Conservation (phyloP, 23 red algal species). For the Cyanidiococcus yangmingshanensis region DNA sequence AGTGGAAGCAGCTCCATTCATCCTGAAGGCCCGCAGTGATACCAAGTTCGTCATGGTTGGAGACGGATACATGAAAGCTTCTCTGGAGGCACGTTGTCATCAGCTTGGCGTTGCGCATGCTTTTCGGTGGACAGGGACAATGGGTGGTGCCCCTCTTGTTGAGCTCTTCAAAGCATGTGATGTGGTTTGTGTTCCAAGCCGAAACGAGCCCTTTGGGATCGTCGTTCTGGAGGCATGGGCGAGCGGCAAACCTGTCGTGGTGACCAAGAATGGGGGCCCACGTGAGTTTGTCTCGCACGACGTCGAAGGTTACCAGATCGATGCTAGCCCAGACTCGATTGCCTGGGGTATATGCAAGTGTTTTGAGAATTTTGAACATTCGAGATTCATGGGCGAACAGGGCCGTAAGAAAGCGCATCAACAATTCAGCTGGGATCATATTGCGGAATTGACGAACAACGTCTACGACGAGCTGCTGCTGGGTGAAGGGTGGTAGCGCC, state of each 20-base stretch:
- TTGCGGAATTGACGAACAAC: slow-evolving; percentile 72
- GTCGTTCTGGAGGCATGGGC: slow-evolving; percentile 96
- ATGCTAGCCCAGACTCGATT: slow-evolving; percentile 52
- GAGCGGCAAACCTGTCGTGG: slow-evolving; percentile 92
- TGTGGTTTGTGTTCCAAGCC: slow-evolving; percentile 74
- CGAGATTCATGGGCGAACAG: slow-evolving; percentile 65
- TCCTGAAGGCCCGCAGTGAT: slow-evolving; percentile 60
- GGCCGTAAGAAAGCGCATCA: slow-evolving; percentile 69
- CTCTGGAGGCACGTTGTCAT: slow-evolving; percentile 40
- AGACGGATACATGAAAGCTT: slow-evolving; percentile 86
- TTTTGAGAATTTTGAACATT: slow-evolving; percentile 74
- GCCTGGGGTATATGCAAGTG: slow-evolving; percentile 72
- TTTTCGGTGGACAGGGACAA: slow-evolving; percentile 54
- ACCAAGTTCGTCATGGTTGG: slow-evolving; percentile 90
- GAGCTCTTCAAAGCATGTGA: slow-evolving; percentile 88
- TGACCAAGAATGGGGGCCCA: slow-evolving; percentile 82
- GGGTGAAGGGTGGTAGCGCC: too few relatives aligned
- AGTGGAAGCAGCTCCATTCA: slow-evolving; percentile 58
- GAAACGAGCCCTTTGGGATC: slow-evolving; percentile 98
- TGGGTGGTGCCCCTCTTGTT: slow-evolving; percentile 63
- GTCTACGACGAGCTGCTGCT: slow-evolving; percentile 67
- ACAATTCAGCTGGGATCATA: slow-evolving; percentile 82
- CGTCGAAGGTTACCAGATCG: slow-evolving; percentile 74
- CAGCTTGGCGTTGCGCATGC: slow-evolving; percentile 49
- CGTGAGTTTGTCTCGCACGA: slow-evolving; percentile 95